A percentile compares a stretch with the other conserved stretches of the same genome.
Conservation (phyloP, 1,139 yeast genomes). For the Sugiyamaella sp. region DNA sequence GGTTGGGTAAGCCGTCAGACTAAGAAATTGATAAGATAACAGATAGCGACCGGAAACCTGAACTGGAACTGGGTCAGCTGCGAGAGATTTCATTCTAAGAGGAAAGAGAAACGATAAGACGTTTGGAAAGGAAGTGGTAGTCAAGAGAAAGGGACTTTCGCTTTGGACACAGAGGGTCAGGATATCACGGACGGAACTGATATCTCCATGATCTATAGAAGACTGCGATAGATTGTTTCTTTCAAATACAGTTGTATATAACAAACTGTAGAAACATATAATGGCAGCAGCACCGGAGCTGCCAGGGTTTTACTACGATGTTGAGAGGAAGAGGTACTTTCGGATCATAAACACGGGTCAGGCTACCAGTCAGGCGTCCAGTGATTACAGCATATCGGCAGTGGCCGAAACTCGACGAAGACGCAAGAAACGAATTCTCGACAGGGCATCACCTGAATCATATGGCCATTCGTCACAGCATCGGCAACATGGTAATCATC, state of each 20-base stretch:
- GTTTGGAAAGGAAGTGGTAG: no score
- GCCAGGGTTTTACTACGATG: slow-evolving; percentile 33
- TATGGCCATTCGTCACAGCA: neutral
- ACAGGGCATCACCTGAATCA: neutral
- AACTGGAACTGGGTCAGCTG: neutral
- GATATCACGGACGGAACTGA: no score
- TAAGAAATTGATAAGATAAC: neutral
- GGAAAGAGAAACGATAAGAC: no score
- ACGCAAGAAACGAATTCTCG: neutral
- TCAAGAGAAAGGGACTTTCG: no score
- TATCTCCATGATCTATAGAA: no score
- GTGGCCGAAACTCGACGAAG: slow-evolving; percentile 20
- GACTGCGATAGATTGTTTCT: no score
- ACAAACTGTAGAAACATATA: no score
- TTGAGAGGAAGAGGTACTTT: slow-evolving; percentile 27
- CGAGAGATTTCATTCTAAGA: neutral
- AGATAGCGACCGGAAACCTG: neutral
- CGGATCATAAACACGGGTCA: slow-evolving; percentile 26
- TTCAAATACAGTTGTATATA: no score
- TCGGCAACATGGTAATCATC: neutral
- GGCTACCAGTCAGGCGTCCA: slow-evolving; percentile 20
- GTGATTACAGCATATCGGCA: slow-evolving; percentile 23
- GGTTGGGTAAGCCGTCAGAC: neutral
- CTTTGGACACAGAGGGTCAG: no score
- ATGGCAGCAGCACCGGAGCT: slow-evolving; percentile 18